Percentiles rank a stretch among this genome's conserved stretches.
Conservation (phyloP, 805 yeast genomes). For the Limtongozyma cylindracea region DNA sequence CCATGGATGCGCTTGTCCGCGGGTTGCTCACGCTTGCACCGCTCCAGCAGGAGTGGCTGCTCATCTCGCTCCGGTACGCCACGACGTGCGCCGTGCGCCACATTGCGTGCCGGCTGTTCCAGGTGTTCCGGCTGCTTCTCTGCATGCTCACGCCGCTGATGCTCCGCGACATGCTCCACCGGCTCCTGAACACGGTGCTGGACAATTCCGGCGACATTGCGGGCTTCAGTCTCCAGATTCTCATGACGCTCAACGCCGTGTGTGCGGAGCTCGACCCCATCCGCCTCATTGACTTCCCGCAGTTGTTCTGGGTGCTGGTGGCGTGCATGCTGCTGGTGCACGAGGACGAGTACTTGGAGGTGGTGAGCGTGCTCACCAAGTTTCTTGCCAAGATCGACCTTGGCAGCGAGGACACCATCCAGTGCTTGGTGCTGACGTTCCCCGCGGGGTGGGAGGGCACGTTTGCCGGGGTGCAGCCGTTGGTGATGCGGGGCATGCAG, state of each 20-base stretch:
- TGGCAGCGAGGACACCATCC: conserved; percentile 65
- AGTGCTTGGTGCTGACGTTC: conserved; percentile 60
- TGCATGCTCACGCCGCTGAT: conserved; percentile 63
- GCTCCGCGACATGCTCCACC: conserved; percentile 82
- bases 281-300: conserved; percentile 70
- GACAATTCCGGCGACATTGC: conserved; percentile 81
- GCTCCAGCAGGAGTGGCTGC: conserved; percentile 67
- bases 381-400: conserved; percentile 71
- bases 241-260: conserved; percentile 86
- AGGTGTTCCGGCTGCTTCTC: conserved; percentile 66
- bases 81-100: conserved; percentile 95
- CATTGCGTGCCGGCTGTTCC: conserved; percentile 90
- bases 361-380: conserved; percentile 56
- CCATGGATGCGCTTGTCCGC: conserved; percentile 56
- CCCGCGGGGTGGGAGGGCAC: conserved; percentile 94
- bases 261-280: conserved; percentile 67
- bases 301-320: conserved; percentile 83
- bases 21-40: conserved; percentile 24
- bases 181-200: conserved; percentile 79
- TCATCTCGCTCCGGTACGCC: conserved; percentile 74
- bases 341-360: conserved; percentile 83
- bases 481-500: conserved; percentile 61
- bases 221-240: conserved; percentile 89
- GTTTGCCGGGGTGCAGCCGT: conserved; percentile 68
- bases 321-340: conserved; percentile 80